Evolutionary conservation across 2,329 filamentous ascomycete genomes (phyloP).

Genomic region (Trichoderma semiorbis): DNA sequence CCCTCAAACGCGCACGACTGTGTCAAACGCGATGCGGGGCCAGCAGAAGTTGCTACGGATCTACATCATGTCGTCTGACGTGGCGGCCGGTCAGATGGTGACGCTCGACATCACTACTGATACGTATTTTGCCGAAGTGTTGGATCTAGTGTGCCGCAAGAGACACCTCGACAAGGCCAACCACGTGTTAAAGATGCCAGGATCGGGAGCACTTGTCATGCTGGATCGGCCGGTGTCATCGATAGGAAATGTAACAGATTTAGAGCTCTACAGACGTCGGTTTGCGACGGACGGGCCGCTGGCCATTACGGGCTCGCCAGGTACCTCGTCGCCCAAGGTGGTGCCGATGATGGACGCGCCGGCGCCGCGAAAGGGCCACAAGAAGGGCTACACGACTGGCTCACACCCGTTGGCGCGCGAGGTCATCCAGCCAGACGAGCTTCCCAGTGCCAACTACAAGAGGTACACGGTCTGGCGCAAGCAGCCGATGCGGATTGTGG

Average conservation of each 20-base stretch:
- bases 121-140: constrained; percentile 77
- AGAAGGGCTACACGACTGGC: constrained; percentile 50
- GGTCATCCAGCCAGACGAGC: constrained; percentile 56
- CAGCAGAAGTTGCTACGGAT: constrained; percentile 69
- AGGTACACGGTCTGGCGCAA: constrained; percentile 79
- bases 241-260: constrained; percentile 68
- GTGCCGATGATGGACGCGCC: constrained; percentile 48
- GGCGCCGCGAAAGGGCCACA: constrained; percentile 48
- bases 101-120: constrained; percentile 75
- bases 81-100: constrained; percentile 68
- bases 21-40: constrained; percentile 50
- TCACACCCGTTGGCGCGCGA: constrained; percentile 66
- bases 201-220: constrained; percentile 70
- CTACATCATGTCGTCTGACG: constrained; percentile 67
- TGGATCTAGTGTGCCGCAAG: constrained; percentile 74
- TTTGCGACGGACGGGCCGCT: constrained; percentile 72
- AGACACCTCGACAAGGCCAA: constrained; percentile 74
- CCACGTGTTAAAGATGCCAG: constrained; percentile 74
- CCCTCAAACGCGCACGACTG: constrained; percentile 46
- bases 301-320: constrained; percentile 65
- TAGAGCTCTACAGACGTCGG: constrained; percentile 71
- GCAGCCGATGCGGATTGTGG: constrained; percentile 76
- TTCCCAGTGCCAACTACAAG: constrained; percentile 60
- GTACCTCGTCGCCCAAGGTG: constrained; percentile 66
- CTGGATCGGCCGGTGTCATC: constrained; percentile 76